phyloP scores from a whole-genome alignment of 2,329 filamentous ascomycete genomes.

The Gnomoniopsis smithogilvyi region DNA sequence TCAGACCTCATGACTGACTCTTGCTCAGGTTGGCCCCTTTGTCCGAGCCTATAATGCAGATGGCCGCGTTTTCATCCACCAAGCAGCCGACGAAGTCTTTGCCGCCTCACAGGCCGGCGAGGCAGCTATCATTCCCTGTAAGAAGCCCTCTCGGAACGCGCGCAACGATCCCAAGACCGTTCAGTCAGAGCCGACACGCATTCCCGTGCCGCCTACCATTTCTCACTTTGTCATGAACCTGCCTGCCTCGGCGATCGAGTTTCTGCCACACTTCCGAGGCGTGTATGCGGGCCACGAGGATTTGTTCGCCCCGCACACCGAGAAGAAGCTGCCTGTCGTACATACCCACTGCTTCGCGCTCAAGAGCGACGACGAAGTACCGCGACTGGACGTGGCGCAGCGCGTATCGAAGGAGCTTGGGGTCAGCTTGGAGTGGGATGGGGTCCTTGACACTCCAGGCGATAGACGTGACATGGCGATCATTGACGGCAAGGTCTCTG shows the following conservation, averaged over 20 bases:
- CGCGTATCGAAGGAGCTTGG: slow-evolving; percentile 62
- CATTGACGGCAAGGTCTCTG: slow-evolving; percentile 46
- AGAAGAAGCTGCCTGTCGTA: slow-evolving; percentile 68
- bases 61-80: slow-evolving; percentile 74
- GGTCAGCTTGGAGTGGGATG: slow-evolving; percentile 45
- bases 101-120: slow-evolving; percentile 48
- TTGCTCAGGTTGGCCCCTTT: slow-evolving; percentile 56
- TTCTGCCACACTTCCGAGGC: slow-evolving; percentile 72
- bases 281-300: slow-evolving; percentile 70
- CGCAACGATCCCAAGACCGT: slow-evolving; percentile 23
- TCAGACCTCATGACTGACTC: slow-evolving; percentile 12
- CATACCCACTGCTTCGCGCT: slow-evolving; percentile 95
- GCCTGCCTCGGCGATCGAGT: slow-evolving; percentile 82
- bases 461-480: slow-evolving; percentile 39
- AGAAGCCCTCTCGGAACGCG: slow-evolving; percentile 30
- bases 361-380: slow-evolving; percentile 72
- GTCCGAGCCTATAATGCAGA: slow-evolving; percentile 80
- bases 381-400: slow-evolving; percentile 61
- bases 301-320: slow-evolving; percentile 61
- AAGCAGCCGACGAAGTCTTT: slow-evolving; percentile 60
- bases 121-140: slow-evolving; percentile 51
- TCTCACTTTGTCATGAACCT: slow-evolving; percentile 99
- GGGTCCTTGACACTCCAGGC: slow-evolving; percentile 37
- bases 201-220: slow-evolving; percentile 69
- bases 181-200: slow-evolving; percentile 29